Evolutionary conservation across 495 filamentous ascomycete genomes (phyloP), one percentile per base, ranked within the genome.

Genomic region (Choiromyces venosus): DNA sequence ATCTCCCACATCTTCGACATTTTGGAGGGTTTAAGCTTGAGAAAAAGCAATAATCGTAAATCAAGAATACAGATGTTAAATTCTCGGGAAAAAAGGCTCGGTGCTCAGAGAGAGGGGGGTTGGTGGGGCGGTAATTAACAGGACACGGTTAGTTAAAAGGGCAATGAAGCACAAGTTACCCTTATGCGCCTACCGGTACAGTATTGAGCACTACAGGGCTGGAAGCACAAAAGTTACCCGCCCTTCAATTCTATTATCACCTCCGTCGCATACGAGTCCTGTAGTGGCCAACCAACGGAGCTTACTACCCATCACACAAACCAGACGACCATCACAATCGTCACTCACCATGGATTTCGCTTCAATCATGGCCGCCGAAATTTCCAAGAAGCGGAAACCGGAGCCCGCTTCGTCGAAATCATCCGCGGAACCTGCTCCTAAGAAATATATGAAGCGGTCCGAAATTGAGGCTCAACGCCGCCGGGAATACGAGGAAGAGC

Each of bases 371-470:
- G 88, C 91, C 78, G 89, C 91, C 73, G 91, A 96, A 82, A 96
- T 97, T 82, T 87, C 91, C 78, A 93, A 96, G 82, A 91, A 91
- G 82, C 81, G 85, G 73, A 76, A 82, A 44, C 68, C 84, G 74
- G 5, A 73, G 44, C 61, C 83, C 65, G 52, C 83, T 66, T 74
- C 82, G 12, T 44, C 77, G 36, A 68, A 70, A 71, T 70, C 73
- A 66, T 71, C 61, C 74, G 78, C 36, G 38, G 73, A 14, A 14
- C 76, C 84, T 69, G 81, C 82, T 18, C 79, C 84, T 33, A 92
- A 91, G 77, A 97, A 95, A 84, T 98, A 93, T 83, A 83, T 93
- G 79, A 93, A 92, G 76, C 92, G 93, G 81, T 88, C 91, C 74
- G 94, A 99, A 71, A 78, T 91, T 74, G 95, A 98, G 87, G 89